These are phyloP conservation scores for Ophiobolus disseminans DNA, from an alignment of 2,329 filamentous ascomycete genomes.

Conservation along the genomic window DNA sequence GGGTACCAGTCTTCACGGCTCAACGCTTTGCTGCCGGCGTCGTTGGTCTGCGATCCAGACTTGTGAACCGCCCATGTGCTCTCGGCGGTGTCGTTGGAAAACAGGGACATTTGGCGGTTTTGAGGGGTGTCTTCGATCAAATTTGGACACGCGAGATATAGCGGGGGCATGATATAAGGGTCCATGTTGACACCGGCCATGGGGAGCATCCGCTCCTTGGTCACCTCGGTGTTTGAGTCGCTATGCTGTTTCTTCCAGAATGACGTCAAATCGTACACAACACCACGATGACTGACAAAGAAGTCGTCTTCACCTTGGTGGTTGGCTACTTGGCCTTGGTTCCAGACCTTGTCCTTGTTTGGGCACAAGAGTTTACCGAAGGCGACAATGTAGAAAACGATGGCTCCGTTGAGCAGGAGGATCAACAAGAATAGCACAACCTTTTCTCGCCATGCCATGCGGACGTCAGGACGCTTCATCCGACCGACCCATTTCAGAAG, in stretches of 20 bases:
- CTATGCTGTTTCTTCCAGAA: constrained; percentile 89
- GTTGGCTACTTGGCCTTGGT: constrained; percentile 68
- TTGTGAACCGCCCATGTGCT: constrained; percentile 68
- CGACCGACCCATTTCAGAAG: constrained; percentile 80
- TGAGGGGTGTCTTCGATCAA: constrained; percentile 61
- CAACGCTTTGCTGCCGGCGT: constrained; percentile 63
- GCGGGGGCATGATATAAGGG: constrained; percentile 82
- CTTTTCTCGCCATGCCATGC: constrained; percentile 98
- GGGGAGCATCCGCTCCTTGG: constrained; percentile 71
- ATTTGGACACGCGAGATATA: constrained; percentile 75
- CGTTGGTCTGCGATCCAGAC: constrained; percentile 68
- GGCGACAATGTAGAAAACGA: constrained; percentile 91
- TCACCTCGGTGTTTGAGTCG: constrained; percentile 69
- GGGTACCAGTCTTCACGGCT: constrained; percentile 77
- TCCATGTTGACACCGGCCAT: constrained; percentile 82
- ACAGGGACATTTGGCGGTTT: constrained; percentile 62
- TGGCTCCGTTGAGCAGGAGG: constrained; percentile 75
- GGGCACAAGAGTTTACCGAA: constrained; percentile 89
- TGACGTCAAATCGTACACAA: constrained; percentile 89
- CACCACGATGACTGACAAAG: constrained; percentile 85
- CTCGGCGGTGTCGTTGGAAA: constrained; percentile 69
- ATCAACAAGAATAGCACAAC: constrained; percentile 83
- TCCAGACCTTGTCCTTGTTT: constrained; percentile 90
- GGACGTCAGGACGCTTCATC: constrained; percentile 96
- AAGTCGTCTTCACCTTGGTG: constrained; percentile 80